These are phyloP conservation scores for Colletotrichum melonis DNA, from an alignment of 2,329 filamentous ascomycete species.

Conservation along the genomic window DNA sequence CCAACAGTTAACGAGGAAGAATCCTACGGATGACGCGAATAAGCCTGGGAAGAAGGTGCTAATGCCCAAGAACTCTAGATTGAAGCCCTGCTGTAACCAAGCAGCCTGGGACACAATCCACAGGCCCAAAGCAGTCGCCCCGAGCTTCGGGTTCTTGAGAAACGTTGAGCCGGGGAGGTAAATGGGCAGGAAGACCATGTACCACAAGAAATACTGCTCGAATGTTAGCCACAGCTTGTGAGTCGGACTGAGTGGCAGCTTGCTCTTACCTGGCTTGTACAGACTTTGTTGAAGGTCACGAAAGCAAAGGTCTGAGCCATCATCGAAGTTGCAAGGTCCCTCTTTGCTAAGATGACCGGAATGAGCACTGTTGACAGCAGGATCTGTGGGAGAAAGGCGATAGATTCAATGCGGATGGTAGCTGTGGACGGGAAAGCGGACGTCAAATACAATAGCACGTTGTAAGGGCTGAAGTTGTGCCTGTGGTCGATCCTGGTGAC, in stretches of 20 bases:
- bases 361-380: constrained; percentile 82
- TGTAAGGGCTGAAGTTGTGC: constrained; percentile 98
- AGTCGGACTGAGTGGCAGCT: constrained; percentile 7
- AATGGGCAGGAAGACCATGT: constrained; percentile 91
- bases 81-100: constrained; percentile 82
- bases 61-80: constrained; percentile 81
- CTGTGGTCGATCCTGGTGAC: constrained; percentile 93
- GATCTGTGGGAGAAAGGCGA: constrained; percentile 91
- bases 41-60: constrained; percentile 90
- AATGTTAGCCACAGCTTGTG: constrained; percentile 32
- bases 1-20: constrained; percentile 90
- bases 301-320: constrained; percentile 97
- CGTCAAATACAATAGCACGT: constrained; percentile 87
- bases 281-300: constrained; percentile 98
- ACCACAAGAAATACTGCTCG: constrained; percentile 94
- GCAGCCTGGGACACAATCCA: constrained; percentile 83
- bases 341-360: constrained; percentile 81
- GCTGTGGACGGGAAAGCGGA: constrained; percentile 68
- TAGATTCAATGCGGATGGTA: constrained; percentile 71
- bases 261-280: constrained; percentile 86
- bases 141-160: constrained; percentile 68
- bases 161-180: constrained; percentile 87
- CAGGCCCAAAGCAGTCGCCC: constrained; percentile 71
- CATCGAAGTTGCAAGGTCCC: constrained; percentile 85
- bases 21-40: constrained; percentile 78